Conservation (phyloP, 176 grass and related monocot genomes). For the Rhynchospora breviuscula region DNA sequence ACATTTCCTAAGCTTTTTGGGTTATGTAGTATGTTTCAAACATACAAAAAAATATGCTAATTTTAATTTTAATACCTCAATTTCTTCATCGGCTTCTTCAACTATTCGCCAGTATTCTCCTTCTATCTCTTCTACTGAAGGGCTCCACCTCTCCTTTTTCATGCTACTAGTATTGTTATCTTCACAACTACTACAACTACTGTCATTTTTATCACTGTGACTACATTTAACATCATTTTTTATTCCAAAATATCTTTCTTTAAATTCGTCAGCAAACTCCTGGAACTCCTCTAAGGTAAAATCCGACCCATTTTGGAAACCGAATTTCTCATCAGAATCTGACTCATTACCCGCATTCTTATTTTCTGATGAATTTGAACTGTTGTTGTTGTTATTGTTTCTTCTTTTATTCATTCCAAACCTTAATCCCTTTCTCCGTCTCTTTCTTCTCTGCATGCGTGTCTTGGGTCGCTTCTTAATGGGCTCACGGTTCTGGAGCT, state of each 20-base stretch:
- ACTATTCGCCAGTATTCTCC: slow-evolving; percentile 98
- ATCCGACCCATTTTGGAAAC: slow-evolving; percentile 91
- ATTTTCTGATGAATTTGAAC: slow-evolving; percentile 36
- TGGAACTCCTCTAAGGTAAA: slow-evolving; percentile 69
- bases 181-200: slow-evolving; percentile 13
- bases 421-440: slow-evolving; percentile 66
- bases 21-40: background rate
- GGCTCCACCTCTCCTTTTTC: slow-evolving; percentile 42
- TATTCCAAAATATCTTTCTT: slow-evolving; percentile 71
- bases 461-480: slow-evolving; percentile 49
- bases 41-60: background rate
- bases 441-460: slow-evolving; percentile 63
- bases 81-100: slow-evolving; percentile 63
- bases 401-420: slow-evolving; percentile 78
- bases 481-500: slow-evolving; percentile 88
- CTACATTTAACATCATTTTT: slow-evolving; percentile 38
- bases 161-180: slow-evolving; percentile 7
- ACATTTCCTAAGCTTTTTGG: background rate
- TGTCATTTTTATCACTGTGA: slow-evolving; percentile 42
- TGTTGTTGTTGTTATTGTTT: slow-evolving; percentile 47
- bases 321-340: slow-evolving; percentile 76
- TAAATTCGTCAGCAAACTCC: slow-evolving; percentile 63
- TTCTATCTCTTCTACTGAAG: slow-evolving; percentile 80
- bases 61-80: slow-evolving; percentile 51
- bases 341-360: slow-evolving; percentile 23